Evolutionary conservation across 2,329 filamentous ascomycete species (phyloP), one percentile per base, ranked within the genome.

Genomic region (Cordyceps pruinosa): DNA sequence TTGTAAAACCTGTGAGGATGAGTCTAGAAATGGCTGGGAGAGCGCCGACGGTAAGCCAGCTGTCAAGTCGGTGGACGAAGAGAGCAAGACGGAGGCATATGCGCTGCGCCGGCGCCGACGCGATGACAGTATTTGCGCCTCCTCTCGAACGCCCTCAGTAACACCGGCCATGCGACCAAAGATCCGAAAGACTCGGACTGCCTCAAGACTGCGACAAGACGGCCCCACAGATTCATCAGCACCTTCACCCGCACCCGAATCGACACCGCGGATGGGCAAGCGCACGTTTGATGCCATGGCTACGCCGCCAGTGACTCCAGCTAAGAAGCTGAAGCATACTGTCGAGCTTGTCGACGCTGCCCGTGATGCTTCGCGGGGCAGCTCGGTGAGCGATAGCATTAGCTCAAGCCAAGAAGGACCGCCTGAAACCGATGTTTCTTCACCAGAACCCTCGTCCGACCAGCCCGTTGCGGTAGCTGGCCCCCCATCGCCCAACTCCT

Each of bases 1-100:
- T 1, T 99, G 94, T 70, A 81, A 82, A 64, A 94, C 89, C 0
- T 99, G 94, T 70, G 94, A 99, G 72, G 77, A 80, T 23, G 75
- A 78, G 3, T 75, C 83, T 58, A 79, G 81, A 54, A 97, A 97
- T 68, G 94, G 94, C 1, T 99, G 95, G 95, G 81, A 83, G 15
- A 76, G 77, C 4, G 76, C 72, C 0, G 75, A 74, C 15, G 68
- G 74, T 3, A 72, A 72, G 32, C 41, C 42, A 1, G 72, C 81
- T 25, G 75, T 72, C 64, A 75, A 68, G 60, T 81, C 77, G 63
- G 77, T 87, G 26, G 82, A 87, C 64, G 76, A 80, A 44, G 74
- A 77, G 7, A 62, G 67, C 21, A 63, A 62, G 6, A 57, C 66
- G 0, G 77, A 79, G 42, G 76, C 75, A 1, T 86, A 86, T 61